Evolutionary conservation across 2,329 filamentous ascomycete genomes (phyloP).

Genomic region (Paramyrothecium roridum): DNA sequence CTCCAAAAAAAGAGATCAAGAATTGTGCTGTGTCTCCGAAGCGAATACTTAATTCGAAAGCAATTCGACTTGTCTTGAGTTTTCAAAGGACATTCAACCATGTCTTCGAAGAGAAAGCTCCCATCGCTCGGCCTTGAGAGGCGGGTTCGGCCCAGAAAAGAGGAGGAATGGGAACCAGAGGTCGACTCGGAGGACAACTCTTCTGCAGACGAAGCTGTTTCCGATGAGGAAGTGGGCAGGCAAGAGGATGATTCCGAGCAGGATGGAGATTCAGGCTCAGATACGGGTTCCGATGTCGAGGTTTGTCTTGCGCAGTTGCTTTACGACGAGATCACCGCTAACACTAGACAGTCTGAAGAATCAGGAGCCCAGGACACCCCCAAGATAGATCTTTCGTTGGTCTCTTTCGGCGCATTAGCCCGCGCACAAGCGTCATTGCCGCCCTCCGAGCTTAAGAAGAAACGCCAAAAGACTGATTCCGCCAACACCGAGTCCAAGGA

Average conservation of each 20-base stretch:
- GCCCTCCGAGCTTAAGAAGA: conserved; percentile 20
- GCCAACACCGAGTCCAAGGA: conserved; percentile 21
- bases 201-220: conserved; percentile 24
- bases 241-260: conserved; percentile 19
- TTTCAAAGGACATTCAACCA: conserved; percentile 5
- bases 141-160: conserved; percentile 39
- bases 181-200: conserved; percentile 17
- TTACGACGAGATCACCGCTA: neutral
- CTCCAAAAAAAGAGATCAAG: neutral
- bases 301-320: neutral
- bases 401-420: conserved; percentile 88
- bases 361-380: conserved; percentile 23
- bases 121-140: conserved; percentile 33
- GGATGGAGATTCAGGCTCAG: neutral
- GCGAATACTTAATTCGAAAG: neutral
- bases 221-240: conserved; percentile 20
- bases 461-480: conserved; percentile 22
- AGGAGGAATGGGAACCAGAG: conserved; percentile 40
- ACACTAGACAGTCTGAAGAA: conserved; percentile 15
- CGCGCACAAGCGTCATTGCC: conserved; percentile 74
- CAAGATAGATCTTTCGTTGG: conserved; percentile 47
- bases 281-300: neutral
- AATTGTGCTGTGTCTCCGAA: neutral
- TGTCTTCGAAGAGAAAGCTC: conserved; percentile 38
- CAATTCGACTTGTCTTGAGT: neutral